Evolutionary conservation across 495 filamentous ascomycete genomes (phyloP), one percentile per base, ranked within the genome.

Genomic region (Tuber borchii): DNA sequence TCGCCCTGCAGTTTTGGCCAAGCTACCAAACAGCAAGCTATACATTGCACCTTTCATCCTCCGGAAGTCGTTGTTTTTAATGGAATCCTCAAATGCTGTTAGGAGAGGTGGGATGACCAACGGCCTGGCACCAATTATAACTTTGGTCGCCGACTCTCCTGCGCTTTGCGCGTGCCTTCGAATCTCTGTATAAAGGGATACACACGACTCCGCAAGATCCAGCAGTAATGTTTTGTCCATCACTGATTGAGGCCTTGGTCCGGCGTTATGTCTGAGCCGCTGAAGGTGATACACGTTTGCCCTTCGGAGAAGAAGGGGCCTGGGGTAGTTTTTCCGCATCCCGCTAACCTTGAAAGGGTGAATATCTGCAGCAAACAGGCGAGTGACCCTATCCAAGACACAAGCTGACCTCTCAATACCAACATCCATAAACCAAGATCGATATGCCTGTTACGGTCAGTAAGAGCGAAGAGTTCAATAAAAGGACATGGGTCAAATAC

Each of bases 351-450:
- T 97, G 86, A 97, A 99, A 0, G 94, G 92, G 45, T 91, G 89
- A 56, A 93, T 92, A 81, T 99, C 95, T 14, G 93, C 91, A 73
- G 88, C 88, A 74, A 97, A 90, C 17, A 99, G 88, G 69, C 93
- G 88, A 12, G 90, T 89, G 19, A 97, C 89, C 39, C 96, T 87
- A 81, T 99, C 95, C 43, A 99, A 85, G 16, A 95, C 92, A 83
- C 97, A 96, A 9, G 95, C 95, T 14, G 94, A 97, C 75, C 95
- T 87, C 82, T 99, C 95, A 75, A 97, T 96, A 31, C 96, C 96
- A 69, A 98, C 93, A 79, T 99, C 95, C 12, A 96, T 91, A 80
- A 99, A 97, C 93, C 93, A 99, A n/a, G 91, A 93, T 22, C 92
- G 86, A 84, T 97, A 99, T 1, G 95, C 91, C 82, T 83, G 17